Conservation (phyloP, 2,329 filamentous ascomycete genomes). For the Pleomassaria siparia region DNA sequence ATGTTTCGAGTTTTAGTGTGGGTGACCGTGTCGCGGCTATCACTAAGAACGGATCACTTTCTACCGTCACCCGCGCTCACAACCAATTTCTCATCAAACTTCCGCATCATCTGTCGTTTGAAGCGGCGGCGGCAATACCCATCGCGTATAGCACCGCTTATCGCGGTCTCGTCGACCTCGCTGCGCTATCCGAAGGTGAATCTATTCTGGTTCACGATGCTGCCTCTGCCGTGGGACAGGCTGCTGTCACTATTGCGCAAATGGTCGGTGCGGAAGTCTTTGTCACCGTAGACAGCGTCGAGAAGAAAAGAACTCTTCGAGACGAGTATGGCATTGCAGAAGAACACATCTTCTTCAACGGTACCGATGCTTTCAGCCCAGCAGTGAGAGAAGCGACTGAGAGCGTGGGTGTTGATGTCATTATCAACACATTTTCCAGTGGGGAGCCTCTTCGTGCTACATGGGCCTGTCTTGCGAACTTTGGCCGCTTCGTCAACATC, state of each 20-base stretch:
- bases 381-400: slow-evolving; percentile 27
- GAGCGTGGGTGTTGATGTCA: slow-evolving; percentile 38
- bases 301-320: slow-evolving; percentile 24
- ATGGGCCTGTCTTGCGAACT: slow-evolving; percentile 48
- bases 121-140: slow-evolving; percentile 23
- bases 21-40: slow-evolving; percentile 30
- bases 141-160: slow-evolving; percentile 25
- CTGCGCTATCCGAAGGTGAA: slow-evolving; percentile 34
- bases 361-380: slow-evolving; percentile 25
- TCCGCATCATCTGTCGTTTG: slow-evolving; percentile 24
- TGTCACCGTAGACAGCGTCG: slow-evolving; percentile 25
- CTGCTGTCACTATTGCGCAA: slow-evolving; percentile 27
- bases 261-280: slow-evolving; percentile 24
- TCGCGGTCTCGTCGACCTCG: slow-evolving; percentile 33
- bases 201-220: slow-evolving; percentile 34
- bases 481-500: slow-evolving; percentile 18
- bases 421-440: slow-evolving; percentile 31
- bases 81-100: slow-evolving; percentile 20
- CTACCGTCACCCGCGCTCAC: slow-evolving; percentile 21
- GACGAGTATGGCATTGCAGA: slow-evolving; percentile 21
- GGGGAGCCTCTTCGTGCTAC: slow-evolving; percentile 33
- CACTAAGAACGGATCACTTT: slow-evolving; percentile 17
- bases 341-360: slow-evolving; percentile 34
- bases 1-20: slow-evolving; percentile 18
- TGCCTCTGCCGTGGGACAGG: slow-evolving; percentile 31